These are phyloP conservation scores for Acacia confusa DNA, from an alignment of 306 rosid species.

Conservation along the genomic window DNA sequence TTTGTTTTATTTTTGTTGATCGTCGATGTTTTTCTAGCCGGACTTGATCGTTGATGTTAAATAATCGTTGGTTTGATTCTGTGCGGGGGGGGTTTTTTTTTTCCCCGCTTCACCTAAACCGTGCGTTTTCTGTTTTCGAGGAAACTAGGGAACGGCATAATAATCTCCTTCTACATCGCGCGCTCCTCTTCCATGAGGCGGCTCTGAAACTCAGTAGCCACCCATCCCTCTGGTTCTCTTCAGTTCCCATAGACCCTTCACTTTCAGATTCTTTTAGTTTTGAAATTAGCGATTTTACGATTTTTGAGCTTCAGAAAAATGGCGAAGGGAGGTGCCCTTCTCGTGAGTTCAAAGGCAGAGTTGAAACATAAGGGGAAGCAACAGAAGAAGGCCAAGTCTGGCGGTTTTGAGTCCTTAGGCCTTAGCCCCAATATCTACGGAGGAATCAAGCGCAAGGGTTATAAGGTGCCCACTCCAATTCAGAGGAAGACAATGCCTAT, in stretches of 20 bases:
- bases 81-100: too few species aligned
- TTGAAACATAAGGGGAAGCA: slow-evolving; percentile 47
- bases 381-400: slow-evolving; percentile 70
- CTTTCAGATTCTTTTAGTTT: neutral
- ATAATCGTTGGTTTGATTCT: too few species aligned
- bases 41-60: too few species aligned
- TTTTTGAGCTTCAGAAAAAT: neutral
- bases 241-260: neutral
- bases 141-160: neutral
- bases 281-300: neutral
- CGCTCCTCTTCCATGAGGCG: neutral
- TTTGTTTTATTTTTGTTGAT: too few species aligned
- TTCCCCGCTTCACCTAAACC: neutral
- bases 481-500: slow-evolving; percentile 95
- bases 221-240: neutral
- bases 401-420: slow-evolving; percentile 82
- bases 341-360: slow-evolving; percentile 55
- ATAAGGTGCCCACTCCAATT: slow-evolving; percentile 87
- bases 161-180: neutral
- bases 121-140: neutral
- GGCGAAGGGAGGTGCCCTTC: neutral
- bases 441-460: slow-evolving; percentile 84
- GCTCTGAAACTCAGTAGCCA: slow-evolving; percentile 1
- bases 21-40: too few species aligned
- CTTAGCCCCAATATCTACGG: slow-evolving; percentile 59